These are phyloP conservation scores for Fonsecaea nubica DNA, from an alignment of 2,329 filamentous ascomycete species.

Conservation along the genomic window DNA sequence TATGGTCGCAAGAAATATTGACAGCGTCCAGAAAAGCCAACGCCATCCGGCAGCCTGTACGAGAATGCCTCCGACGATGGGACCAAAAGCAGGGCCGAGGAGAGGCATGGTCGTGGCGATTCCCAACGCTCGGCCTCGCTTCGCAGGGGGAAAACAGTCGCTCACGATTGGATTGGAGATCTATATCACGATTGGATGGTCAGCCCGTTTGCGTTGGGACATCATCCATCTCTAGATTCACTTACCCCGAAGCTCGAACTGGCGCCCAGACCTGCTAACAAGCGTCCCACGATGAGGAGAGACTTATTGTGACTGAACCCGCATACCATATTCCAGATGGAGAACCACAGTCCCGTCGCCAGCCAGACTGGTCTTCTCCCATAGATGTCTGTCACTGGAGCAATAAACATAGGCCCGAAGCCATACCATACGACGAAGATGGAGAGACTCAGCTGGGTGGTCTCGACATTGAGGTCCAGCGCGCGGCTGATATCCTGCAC, in stretches of 20 bases:
- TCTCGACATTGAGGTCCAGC: slow-evolving; percentile 49
- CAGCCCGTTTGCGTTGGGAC: too few relatives aligned
- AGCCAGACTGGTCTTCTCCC: slow-evolving; percentile 57
- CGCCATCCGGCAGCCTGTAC: slow-evolving; percentile 47
- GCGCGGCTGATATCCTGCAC: slow-evolving; percentile 55
- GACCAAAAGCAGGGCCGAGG: slow-evolving; percentile 58
- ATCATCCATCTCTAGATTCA: slow-evolving; percentile 47
- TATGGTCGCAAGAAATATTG: slow-evolving; percentile 63
- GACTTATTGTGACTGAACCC: slow-evolving; percentile 56
- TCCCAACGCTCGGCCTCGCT: slow-evolving; percentile 64
- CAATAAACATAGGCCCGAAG: slow-evolving; percentile 53
- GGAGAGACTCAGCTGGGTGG: slow-evolving; percentile 50
- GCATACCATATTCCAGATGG: slow-evolving; percentile 61
- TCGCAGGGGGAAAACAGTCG: slow-evolving; percentile 60
- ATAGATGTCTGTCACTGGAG: slow-evolving; percentile 57
- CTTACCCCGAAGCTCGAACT: slow-evolving; percentile 53
- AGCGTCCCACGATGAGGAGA: slow-evolving; percentile 58
- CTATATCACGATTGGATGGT: too few relatives aligned
- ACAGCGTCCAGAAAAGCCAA: slow-evolving; percentile 58
- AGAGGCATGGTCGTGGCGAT: slow-evolving; percentile 65
- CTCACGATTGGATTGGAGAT: too few relatives aligned
- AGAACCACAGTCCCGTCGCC: slow-evolving; percentile 55
- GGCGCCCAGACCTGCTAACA: slow-evolving; percentile 60
- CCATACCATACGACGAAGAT: slow-evolving; percentile 56
- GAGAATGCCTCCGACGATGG: slow-evolving; percentile 67